These are phyloP conservation scores for Claviceps sp. DNA, from an alignment of 2,329 filamentous ascomycete species.

Conservation along the genomic window DNA sequence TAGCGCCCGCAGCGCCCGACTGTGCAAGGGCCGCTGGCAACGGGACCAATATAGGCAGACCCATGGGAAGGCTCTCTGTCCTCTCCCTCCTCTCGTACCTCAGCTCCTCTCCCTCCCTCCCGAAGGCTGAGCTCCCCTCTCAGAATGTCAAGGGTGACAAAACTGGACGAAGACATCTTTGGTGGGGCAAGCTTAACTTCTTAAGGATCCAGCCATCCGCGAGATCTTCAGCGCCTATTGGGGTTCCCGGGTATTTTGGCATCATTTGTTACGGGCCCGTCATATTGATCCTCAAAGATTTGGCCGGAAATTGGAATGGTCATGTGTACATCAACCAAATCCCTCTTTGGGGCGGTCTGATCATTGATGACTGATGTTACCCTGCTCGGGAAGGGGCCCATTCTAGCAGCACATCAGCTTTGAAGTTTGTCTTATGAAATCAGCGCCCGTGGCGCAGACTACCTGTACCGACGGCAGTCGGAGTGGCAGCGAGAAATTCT, in stretches of 20 bases:
- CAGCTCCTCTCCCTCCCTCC: too few species aligned
- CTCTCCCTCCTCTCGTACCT: too few species aligned
- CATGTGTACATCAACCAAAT: not conserved
- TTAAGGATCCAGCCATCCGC: not conserved
- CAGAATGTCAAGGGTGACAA: not conserved
- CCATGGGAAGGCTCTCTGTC: too few species aligned
- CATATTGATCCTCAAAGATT: not conserved
- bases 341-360: not conserved
- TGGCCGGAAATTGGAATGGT: not conserved
- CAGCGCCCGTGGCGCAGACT: not conserved
- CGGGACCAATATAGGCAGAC: too few species aligned
- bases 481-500: conserved; percentile 7
- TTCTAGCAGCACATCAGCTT: not conserved
- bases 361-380: not conserved
- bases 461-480: not conserved
- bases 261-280: not conserved
- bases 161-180: not conserved
- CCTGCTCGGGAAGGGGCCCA: not conserved
- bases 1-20: too few species aligned
- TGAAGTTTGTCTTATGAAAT: conserved; percentile 6
- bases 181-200: not conserved
- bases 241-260: not conserved
- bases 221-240: conserved; percentile 2
- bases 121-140: too few species aligned
- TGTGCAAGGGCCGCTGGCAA: too few species aligned